Evolutionary conservation across 2,329 filamentous ascomycete species (phyloP), one percentile per base, ranked within the genome.

Genomic region (Parascedosporium putredinis): DNA sequence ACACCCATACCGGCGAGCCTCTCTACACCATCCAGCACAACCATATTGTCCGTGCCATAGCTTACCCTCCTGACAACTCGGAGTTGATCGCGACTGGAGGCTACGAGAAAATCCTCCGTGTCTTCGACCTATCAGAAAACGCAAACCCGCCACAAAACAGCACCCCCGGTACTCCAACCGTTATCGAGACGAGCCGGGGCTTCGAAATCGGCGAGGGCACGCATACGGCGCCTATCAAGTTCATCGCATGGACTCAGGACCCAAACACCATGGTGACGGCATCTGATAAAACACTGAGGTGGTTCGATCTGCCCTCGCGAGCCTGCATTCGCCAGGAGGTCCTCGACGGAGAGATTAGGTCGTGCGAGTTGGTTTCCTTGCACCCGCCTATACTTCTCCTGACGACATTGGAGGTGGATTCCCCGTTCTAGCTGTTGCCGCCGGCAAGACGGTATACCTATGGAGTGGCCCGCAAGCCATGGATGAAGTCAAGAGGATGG

Each of bases 371-470:
- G 58, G 91, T 86, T 49, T 76, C 78, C 72, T 88, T 5, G 73
- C 84, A 1, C 72, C 76, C 2, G 67, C 74, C 23, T 72, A 76
- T 51, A 76, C 79, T 36, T 76, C 79, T 53, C 69, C 73, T 18
- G 75, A 69, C 20, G 83, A 84, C 54, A 79, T 83, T 59, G 79
- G 81, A 45, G 77, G 79, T 4, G 86, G 86, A 27, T 67, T 75
- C 33, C 83, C 83, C 3, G 82, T 95, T 12, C 70, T 98, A 54
- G 88, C 86, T 38, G 89, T 97, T 16, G 88, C 93, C 3, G 90
- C 93, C n/a, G 93, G 93, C 49, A 95, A 95, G 66, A 86, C 81
- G 36, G 86, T 90, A 6, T 95, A 94, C 68, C 94, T 98, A 62
- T 96, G 93, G 75, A 83, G 89, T 50, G 88, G 88, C 14, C 66